Evolutionary conservation across 352 stramenopile genomes (phyloP), one percentile per base, ranked within the genome.

Genomic region (Phytophthora aleatoria): DNA sequence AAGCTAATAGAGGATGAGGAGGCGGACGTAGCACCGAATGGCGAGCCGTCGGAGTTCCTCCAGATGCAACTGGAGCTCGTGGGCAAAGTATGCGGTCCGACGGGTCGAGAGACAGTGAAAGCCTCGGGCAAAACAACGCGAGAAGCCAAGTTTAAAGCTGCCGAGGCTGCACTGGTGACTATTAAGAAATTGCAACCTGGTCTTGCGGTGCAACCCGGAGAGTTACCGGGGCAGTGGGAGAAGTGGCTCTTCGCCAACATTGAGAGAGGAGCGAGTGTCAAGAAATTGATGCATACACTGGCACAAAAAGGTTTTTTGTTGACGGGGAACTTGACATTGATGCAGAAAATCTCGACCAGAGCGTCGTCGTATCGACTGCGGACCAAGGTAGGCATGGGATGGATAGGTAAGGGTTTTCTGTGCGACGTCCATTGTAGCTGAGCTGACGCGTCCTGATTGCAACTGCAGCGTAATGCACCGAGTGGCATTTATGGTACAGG

Each of bases 81-180:
- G 7, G 76, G 80, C 15, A 86, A 89, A 65, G 86, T 73, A 41
- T 86, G 81, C 38, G 80, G 69, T 1, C 50, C 75, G 0, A 71
- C 60, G 8, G 69, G 74, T n/a, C 45, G 50, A 33, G 68, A 80
- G 49, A 70, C 43, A 26, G 62, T 91, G 2, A 73, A 82, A 57
- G 69, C 68, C 1, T 55, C 76, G 3, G 83, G 83, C 0, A 83
- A 74, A 52, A 85, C 76, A 3, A 89, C 81, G 1, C 79, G 79
- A 54, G 83, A 94, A 48, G 83, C 85, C 52, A 94, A 94, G 50
- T 87, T 90, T 67, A 81, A 82, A 49, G 83, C 71, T 38, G 85
- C 83, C 1, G 77, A 92, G 50, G 69, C 72, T 27, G 85, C 69
- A 11, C 47, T 93, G 13, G 66, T 77, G 26, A 76, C 71, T 41